Evolutionary conservation across 768 basidiomycete species (phyloP).

Genomic region (Tulasnella sp.): DNA sequence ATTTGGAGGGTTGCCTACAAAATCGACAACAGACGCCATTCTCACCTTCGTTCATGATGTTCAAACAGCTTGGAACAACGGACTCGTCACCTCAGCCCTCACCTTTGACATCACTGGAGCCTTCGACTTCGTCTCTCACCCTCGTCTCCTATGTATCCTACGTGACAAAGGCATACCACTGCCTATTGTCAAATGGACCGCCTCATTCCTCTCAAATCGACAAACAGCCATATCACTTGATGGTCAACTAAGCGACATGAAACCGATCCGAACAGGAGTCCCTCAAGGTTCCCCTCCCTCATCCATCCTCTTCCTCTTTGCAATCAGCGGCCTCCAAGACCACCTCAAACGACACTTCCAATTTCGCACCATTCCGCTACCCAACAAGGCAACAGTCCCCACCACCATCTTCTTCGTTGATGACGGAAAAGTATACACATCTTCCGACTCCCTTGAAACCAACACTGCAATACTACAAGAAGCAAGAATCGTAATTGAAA

Average conservation of each 20-base stretch:
- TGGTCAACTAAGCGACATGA: too few species aligned
- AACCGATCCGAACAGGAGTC: background rate
- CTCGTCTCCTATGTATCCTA: slow-evolving; percentile 15
- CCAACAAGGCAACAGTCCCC: too few species aligned
- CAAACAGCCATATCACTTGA: slow-evolving; percentile 9
- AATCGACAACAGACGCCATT: slow-evolving; percentile 18
- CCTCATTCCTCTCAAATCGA: slow-evolving; percentile 8
- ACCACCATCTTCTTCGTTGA: slow-evolving; percentile 14
- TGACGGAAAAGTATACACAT: slow-evolving; percentile 14
- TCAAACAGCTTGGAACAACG: slow-evolving; percentile 10
- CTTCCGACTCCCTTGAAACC: slow-evolving; percentile 7
- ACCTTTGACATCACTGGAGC: slow-evolving; percentile 9
- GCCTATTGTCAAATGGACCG: background rate
- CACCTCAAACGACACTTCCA: background rate
- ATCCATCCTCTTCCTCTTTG: background rate
- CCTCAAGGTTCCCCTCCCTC: background rate
- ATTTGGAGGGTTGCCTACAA: background rate
- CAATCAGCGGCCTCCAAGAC: too few species aligned
- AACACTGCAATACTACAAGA: slow-evolving; percentile 5
- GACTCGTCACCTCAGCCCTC: background rate
- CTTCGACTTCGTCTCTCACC: slow-evolving; percentile 14
- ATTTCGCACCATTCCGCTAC: background rate
- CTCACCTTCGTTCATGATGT: slow-evolving; percentile 20
- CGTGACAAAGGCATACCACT: slow-evolving; percentile 4
- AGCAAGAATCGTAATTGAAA: background rate